These are phyloP conservation scores for Chlamydomonas applanata DNA, from an alignment of 139 green algal genomes.

Conservation along the genomic window DNA sequence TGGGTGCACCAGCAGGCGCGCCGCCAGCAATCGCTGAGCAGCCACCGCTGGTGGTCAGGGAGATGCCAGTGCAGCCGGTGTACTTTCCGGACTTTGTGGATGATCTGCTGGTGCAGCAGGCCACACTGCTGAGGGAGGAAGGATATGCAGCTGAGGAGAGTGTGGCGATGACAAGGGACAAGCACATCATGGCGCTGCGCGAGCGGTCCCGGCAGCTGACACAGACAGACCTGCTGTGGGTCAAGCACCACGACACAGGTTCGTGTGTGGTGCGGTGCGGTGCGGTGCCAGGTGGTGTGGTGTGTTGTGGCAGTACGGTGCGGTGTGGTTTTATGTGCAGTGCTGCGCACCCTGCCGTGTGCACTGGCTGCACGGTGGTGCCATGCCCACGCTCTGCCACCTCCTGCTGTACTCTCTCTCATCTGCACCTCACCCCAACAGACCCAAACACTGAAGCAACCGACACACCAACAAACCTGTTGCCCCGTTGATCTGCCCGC, in stretches of 20 bases:
- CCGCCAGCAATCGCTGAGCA: background rate
- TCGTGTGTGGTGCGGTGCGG: no score
- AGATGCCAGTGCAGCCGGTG: background rate
- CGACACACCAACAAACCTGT: no score
- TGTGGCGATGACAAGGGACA: background rate
- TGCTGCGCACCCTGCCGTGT: no score
- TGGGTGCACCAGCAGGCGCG: no score
- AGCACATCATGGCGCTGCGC: slow-evolving; percentile 1
- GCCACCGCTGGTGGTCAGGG: background rate
- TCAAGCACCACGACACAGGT: slow-evolving; percentile 16
- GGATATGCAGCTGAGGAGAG: background rate
- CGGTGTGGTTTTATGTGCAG: no score
- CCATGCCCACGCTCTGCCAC: no score
- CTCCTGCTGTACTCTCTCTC: no score
- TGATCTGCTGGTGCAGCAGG: background rate
- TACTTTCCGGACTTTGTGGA: slow-evolving; percentile 3
- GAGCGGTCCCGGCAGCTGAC: background rate
- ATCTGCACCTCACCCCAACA: no score
- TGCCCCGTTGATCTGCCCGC: no score
- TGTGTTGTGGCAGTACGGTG: background rate
- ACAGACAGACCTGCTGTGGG: slow-evolving; percentile 4
- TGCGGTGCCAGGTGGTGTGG: no score
- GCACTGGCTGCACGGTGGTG: no score
- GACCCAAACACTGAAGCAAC: no score
- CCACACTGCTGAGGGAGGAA: background rate